Base-by-base conservation (phyloP, 352 stramenopile species). In the Globisporangium spinosum region DNA sequence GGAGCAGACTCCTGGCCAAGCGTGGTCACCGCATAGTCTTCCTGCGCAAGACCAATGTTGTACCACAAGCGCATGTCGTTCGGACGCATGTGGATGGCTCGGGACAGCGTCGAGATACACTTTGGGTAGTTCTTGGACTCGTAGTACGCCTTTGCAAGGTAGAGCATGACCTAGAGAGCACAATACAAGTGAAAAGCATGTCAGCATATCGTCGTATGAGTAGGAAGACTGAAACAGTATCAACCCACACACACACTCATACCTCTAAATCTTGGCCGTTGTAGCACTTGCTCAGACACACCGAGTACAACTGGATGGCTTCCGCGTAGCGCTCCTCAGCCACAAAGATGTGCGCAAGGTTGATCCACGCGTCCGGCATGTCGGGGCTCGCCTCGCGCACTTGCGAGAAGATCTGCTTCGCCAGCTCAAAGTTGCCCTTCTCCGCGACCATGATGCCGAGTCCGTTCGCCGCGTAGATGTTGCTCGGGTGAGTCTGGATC, bases 401-500 rank as follows among this genome's bases (percentile, higher is more conserved):
- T 68, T 96, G 87, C n/a, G 89, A 90, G 72, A 99, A 99, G 64
- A 99, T 94, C 71, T 98, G 92, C 70, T 98, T 98, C 9, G 95
- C 95, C 60, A 98, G 88, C 62, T 98, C 94, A 29, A 99, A 90
- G 65, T 98, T 98, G 23, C 91, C 97, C 75, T 99, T 99, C 76
- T 99, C 97, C 5, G 97, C 97, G 76, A 99, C 89, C 76, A 99
- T 97, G 73, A 98, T 98, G 20, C 97, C 97, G 51, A 99, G 77
- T n/a, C 97, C 97, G 73, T 99, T 99, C 17, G 96, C 97, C 29
- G 97, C 96, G 71, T 98, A 98, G 22, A 98, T 95, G 80, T 98
- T 98, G 59, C 84, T 83, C 13, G 92, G 89, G 68, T 98, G 93
- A 23, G 93, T 97, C 53, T 87, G 75, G 27, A 98, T 77, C 25